A percentile compares a stretch with the other conserved stretches of the same genome.
phyloP scores from a whole-genome alignment of 352 stramenopile genomes.

The Stephanocyclus meneghinianus region DNA sequence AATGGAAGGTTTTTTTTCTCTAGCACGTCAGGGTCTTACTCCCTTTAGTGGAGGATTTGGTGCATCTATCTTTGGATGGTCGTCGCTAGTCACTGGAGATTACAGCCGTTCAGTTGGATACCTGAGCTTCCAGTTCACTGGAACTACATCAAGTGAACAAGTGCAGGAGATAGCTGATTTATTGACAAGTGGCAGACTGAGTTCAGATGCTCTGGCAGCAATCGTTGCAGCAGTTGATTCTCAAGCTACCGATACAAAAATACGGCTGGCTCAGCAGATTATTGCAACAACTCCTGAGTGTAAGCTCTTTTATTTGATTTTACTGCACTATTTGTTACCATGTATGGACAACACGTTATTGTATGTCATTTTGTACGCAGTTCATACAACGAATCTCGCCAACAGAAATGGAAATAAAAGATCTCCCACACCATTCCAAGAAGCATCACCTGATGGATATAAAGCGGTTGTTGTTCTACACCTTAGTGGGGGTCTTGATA shows the following conservation, averaged over 20 bases:
- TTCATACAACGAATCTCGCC: conserved; percentile 61
- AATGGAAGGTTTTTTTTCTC: conserved; percentile 56
- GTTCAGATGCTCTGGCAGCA: conserved; percentile 28
- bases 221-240: conserved; percentile 31
- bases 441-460: conserved; percentile 25
- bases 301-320: conserved; percentile 53
- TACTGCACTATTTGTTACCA: neutral
- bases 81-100: conserved; percentile 12
- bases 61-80: conserved; percentile 1
- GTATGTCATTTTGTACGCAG: conserved; percentile 31
- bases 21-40: conserved; percentile 36
- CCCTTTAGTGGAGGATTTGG: conserved; percentile 45
- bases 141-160: conserved; percentile 28
- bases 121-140: conserved; percentile 19
- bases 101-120: conserved; percentile 34
- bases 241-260: conserved; percentile 25
- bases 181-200: conserved; percentile 70
- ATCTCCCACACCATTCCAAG: neutral
- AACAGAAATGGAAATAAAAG: conserved; percentile 24
- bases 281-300: conserved; percentile 73
- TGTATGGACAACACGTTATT: neutral
- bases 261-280: conserved; percentile 61
- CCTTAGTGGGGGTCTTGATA: conserved; percentile 39
- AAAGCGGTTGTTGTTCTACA: conserved; percentile 48
- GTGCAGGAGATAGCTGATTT: conserved; percentile 73